These are phyloP conservation scores for Monascus purpureus DNA, from an alignment of 495 filamentous ascomycete species.

Conservation along the genomic window DNA sequence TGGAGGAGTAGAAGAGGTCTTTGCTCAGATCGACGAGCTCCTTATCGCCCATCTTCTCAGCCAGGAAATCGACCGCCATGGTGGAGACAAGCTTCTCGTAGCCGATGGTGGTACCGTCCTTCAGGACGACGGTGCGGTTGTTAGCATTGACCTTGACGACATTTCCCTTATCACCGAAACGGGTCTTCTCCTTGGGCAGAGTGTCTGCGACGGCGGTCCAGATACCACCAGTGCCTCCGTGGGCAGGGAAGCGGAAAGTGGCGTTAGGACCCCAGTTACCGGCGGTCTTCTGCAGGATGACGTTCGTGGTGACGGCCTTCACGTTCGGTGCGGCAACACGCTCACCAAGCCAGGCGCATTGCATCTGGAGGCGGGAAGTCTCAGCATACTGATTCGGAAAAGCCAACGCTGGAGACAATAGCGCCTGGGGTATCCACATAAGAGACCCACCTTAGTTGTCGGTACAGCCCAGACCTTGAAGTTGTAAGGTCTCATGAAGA, in stretches of 20 bases:
- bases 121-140: conserved; percentile 66
- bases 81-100: conserved; percentile 90
- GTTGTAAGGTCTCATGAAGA: conserved; percentile 99
- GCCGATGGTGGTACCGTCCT: conserved; percentile 77
- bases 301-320: conserved; percentile 89
- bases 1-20: conserved; percentile 90
- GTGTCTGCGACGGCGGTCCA: conserved; percentile 97
- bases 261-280: conserved; percentile 98
- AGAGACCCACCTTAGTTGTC: conserved; percentile 69
- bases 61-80: conserved; percentile 88
- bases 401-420: too few species aligned
- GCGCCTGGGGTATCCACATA: background rate
- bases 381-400: too few species aligned
- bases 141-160: conserved; percentile 77
- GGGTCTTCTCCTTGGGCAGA: conserved; percentile 78
- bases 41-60: conserved; percentile 74
- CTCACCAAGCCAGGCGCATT: conserved; percentile 98
- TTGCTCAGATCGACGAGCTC: conserved; percentile 74
- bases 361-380: conserved; percentile 85
- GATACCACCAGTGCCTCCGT: conserved; percentile 92
- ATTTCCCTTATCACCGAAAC: conserved; percentile 71
- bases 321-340: conserved; percentile 94
- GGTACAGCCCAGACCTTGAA: conserved; percentile 99
- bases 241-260: conserved; percentile 95
- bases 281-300: conserved; percentile 89